Percentiles rank a stretch among this genome's conserved stretches.
Evolutionary conservation across 495 filamentous ascomycete genomes (phyloP).

Genomic region (Hyaloscypha bicolor): DNA sequence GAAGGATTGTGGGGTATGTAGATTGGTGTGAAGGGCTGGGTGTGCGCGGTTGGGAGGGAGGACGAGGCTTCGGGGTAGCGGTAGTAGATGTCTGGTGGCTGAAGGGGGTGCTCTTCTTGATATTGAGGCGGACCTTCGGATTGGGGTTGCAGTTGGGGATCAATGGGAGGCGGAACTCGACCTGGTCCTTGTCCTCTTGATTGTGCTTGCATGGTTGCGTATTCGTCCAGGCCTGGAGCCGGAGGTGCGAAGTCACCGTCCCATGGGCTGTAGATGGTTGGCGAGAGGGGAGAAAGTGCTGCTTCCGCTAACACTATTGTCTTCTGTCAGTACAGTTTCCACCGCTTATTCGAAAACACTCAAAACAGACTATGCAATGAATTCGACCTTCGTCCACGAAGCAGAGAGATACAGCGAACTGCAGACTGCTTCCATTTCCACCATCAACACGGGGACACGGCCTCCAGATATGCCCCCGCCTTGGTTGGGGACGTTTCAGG

Average conservation of each 20-base stretch:
- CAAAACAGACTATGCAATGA: neutral
- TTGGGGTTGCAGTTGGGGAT: neutral
- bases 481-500: neutral
- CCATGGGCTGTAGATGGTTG: neutral
- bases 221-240: neutral
- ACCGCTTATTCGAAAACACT: neutral
- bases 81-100: neutral
- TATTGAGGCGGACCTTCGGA: neutral
- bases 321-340: neutral
- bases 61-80: neutral
- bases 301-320: neutral
- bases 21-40: neutral
- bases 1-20: neutral
- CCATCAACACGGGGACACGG: neutral
- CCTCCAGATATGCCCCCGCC: neutral
- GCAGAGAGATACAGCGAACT: neutral
- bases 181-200: neutral
- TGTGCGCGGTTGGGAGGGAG: neutral
- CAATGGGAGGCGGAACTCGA: neutral
- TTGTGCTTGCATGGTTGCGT: neutral
- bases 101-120: neutral
- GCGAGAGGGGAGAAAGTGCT: neutral
- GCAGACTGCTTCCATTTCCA: neutral
- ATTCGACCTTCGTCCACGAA: neutral
- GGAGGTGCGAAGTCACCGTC: neutral